Conservation (phyloP, 192 early-diverging fungal genomes). For the Anaeromyces robustus region DNA sequence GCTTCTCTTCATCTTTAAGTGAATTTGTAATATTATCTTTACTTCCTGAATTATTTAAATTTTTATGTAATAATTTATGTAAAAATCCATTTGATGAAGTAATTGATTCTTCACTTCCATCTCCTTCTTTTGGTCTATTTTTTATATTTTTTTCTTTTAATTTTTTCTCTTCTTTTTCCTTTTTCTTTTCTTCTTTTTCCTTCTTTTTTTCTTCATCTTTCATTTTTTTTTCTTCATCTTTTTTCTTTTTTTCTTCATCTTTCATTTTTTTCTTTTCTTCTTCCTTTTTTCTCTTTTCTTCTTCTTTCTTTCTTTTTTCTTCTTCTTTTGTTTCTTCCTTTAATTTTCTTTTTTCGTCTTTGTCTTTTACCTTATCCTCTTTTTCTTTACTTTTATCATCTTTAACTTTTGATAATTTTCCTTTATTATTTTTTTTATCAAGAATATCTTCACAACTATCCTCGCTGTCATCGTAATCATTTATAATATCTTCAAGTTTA, state of each 20-base stretch:
- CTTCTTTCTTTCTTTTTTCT: neutral
- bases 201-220: too few relatives aligned
- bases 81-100: neutral
- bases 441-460: neutral
- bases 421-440: neutral
- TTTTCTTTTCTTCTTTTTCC: neutral
- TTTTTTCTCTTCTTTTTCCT: too few relatives aligned
- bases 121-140: too few relatives aligned
- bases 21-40: neutral
- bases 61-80: neutral
- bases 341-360: neutral
- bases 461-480: neutral
- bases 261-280: neutral
- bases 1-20: neutral
- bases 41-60: neutral
- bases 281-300: neutral
- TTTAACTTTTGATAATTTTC: neutral
- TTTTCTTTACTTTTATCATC: neutral
- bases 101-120: neutral
- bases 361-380: neutral
- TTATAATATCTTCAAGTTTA: neutral
- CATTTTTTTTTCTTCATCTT: too few relatives aligned
- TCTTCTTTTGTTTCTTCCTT: neutral
- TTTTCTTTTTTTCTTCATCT: neutral
- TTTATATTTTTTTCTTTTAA: too few relatives aligned